Evolutionary conservation across 2,329 filamentous ascomycete genomes (phyloP).

Genomic region (Arthrobotrys entomopaga): DNA sequence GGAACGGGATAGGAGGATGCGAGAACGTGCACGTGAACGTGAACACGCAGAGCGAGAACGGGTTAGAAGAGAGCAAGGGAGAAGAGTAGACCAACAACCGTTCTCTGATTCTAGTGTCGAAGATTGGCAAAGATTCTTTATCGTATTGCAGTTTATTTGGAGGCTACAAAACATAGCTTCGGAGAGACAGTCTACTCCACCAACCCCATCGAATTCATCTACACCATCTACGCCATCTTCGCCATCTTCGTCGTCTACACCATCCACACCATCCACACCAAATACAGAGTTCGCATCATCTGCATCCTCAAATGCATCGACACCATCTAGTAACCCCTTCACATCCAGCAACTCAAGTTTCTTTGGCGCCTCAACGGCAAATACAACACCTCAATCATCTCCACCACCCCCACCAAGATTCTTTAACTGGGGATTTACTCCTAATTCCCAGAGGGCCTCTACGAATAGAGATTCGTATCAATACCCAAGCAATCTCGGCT

Average conservation of each 20-base stretch:
- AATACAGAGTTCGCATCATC: too few relatives aligned
- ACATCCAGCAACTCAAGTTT: not conserved
- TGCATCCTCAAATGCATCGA: not conserved
- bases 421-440: not conserved
- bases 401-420: not conserved
- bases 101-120: not conserved
- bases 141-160: not conserved
- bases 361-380: not conserved
- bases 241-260: not conserved
- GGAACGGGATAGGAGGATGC: constrained; percentile 15
- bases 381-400: constrained; percentile 1
- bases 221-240: not conserved
- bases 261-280: too few relatives aligned
- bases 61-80: constrained; percentile 1
- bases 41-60: constrained; percentile 13
- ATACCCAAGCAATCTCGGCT: not conserved
- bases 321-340: constrained; percentile 2
- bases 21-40: not conserved
- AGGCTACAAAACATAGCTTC: not conserved
- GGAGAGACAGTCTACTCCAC: not conserved
- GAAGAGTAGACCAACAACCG: constrained; percentile 1
- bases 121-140: constrained; percentile 1
- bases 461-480: too few relatives aligned
- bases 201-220: not conserved
- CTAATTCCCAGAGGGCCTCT: not conserved